Percentiles rank a stretch among this genome's conserved stretches.
phyloP scores from a whole-genome alignment of 768 basidiomycete species.

The Paxillus rubicundulus region DNA sequence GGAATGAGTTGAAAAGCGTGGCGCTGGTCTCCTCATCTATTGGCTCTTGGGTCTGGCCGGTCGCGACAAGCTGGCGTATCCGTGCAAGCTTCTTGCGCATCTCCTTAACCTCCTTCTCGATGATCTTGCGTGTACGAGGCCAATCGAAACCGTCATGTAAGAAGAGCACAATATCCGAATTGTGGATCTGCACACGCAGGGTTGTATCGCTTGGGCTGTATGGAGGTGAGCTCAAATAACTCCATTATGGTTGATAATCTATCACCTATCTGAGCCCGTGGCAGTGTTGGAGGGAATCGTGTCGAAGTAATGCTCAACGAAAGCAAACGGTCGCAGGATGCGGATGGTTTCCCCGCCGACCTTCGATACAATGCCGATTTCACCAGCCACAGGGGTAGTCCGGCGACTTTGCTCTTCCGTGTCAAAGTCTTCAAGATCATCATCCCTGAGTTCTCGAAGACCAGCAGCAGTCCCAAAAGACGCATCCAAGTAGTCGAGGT shows the following conservation, averaged over 20 bases:
- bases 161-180: conserved; percentile 64
- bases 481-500: conserved; percentile 82
- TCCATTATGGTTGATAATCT: not conserved
- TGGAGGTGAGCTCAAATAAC: conserved; percentile 5
- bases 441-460: conserved; percentile 66
- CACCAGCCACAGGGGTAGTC: conserved; percentile 19
- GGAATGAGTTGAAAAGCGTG: conserved; percentile 89
- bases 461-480: conserved; percentile 80
- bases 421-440: conserved; percentile 70
- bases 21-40: conserved; percentile 68
- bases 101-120: conserved; percentile 85
- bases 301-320: conserved; percentile 75
- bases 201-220: conserved; percentile 45
- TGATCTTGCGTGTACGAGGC: conserved; percentile 76
- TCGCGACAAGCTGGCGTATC: conserved; percentile 89
- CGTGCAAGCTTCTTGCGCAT: conserved; percentile 84
- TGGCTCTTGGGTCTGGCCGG: conserved; percentile 82
- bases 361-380: conserved; percentile 50
- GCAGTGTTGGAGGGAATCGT: conserved; percentile 54
- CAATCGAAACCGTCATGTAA: conserved; percentile 97
- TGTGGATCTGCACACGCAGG: conserved; percentile 52
- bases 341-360: conserved; percentile 85
- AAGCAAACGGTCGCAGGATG: conserved; percentile 63
- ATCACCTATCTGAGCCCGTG: conserved; percentile 49
- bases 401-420: conserved; percentile 18